A percentile compares a stretch with the other conserved stretches of the same genome.
phyloP scores from a whole-genome alignment of 805 yeast genomes.

The Candida saitoana region DNA sequence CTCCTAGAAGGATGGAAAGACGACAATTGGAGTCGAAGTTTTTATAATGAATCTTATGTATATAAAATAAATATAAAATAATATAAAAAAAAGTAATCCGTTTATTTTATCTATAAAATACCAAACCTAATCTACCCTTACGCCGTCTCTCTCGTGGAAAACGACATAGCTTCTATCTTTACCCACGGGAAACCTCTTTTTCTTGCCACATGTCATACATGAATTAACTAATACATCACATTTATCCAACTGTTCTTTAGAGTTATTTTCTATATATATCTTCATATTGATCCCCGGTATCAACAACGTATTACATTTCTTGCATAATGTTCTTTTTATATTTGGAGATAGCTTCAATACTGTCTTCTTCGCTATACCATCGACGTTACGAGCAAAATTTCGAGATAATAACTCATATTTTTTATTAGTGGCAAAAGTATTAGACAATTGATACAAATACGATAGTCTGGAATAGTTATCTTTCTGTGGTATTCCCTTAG shows the following conservation, averaged over 20 bases:
- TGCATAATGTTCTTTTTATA: conserved; percentile 67
- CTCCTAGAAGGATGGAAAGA: conserved; percentile 27
- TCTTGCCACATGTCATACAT: conserved; percentile 51
- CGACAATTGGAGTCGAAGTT: conserved; percentile 17
- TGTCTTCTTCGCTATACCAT: conserved; percentile 60
- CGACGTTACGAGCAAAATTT: conserved; percentile 51
- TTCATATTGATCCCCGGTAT: conserved; percentile 46
- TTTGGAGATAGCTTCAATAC: conserved; percentile 62
- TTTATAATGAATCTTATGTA: conserved; percentile 9
- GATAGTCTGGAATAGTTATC: conserved; percentile 61
- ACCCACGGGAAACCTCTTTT: conserved; percentile 63
- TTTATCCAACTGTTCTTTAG: conserved; percentile 24
- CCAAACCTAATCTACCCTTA: conserved; percentile 2
- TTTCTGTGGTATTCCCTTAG: conserved; percentile 44
- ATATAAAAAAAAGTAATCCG: too few relatives aligned
- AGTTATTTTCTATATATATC: conserved; percentile 39
- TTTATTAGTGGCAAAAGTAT: conserved; percentile 27
- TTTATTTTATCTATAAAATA: background rate
- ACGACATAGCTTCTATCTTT: conserved; percentile 43
- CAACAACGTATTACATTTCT: conserved; percentile 52
- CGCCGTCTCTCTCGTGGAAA: conserved; percentile 41
- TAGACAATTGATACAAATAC: conserved; percentile 55
- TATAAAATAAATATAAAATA: too few relatives aligned
- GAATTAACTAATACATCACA: conserved; percentile 46
- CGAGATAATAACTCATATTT: conserved; percentile 47